Percentiles rank a stretch among this genome's conserved stretches.
Evolutionary conservation across 257 asterid genomes (phyloP).

Genomic region (Anisodus tanguticus): DNA sequence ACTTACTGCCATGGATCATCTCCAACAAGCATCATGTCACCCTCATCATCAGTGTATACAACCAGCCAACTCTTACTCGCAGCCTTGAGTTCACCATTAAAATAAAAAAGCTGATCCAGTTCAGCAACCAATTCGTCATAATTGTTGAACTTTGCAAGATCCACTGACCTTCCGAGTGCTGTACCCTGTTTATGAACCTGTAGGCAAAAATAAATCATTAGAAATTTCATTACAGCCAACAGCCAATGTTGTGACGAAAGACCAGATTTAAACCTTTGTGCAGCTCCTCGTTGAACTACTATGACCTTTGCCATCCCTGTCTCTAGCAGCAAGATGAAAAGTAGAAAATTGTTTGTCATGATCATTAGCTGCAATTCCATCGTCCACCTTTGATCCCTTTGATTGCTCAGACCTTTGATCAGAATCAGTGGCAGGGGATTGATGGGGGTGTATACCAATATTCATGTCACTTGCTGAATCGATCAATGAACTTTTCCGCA

Average conservation of each 20-base stretch:
- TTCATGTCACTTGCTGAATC: slow-evolving; percentile 46
- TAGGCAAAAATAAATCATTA: slow-evolving; percentile 25
- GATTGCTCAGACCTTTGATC: slow-evolving; percentile 60
- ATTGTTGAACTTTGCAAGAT: slow-evolving; percentile 79
- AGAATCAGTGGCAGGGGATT: slow-evolving; percentile 51
- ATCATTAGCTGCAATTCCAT: slow-evolving; percentile 51
- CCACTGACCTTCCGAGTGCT: slow-evolving; percentile 98
- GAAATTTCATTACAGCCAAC: neutral
- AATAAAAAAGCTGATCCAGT: slow-evolving; percentile 79
- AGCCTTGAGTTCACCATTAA: slow-evolving; percentile 78
- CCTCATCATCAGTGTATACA: slow-evolving; percentile 95
- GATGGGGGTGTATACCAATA: slow-evolving; percentile 46
- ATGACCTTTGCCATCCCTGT: slow-evolving; percentile 62
- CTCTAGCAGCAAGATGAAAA: slow-evolving; percentile 46
- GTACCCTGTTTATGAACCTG: slow-evolving; percentile 97
- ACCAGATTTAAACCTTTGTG: slow-evolving; percentile 69
- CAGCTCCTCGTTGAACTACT: slow-evolving; percentile 84
- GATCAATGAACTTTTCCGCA: slow-evolving; percentile 38
- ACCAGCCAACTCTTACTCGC: slow-evolving; percentile 81
- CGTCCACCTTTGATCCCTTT: slow-evolving; percentile 64
- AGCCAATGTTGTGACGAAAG: slow-evolving; percentile 17
- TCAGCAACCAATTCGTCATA: slow-evolving; percentile 74
- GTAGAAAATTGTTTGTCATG: slow-evolving; percentile 61
- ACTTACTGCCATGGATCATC: slow-evolving; percentile 99
- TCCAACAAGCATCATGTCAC: slow-evolving; percentile 99